Conservation (phyloP, 306 rosid genomes). For the Rosa lucieae region DNA sequence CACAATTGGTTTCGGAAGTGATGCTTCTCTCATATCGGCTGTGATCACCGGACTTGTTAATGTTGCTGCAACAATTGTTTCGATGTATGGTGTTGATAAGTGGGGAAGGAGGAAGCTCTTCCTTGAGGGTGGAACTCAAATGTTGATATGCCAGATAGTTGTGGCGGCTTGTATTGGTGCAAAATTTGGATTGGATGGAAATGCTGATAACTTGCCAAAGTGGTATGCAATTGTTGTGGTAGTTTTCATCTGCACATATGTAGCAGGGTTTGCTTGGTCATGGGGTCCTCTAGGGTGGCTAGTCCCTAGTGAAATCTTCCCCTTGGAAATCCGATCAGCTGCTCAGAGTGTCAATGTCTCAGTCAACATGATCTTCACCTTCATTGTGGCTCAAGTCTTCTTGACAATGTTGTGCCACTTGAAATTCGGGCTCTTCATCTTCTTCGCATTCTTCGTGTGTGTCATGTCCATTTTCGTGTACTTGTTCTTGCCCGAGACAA, state of each 20-base stretch:
- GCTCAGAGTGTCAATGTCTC: no score
- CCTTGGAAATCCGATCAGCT: no score
- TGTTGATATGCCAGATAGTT: constrained; percentile 38
- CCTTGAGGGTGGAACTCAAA: constrained; percentile 77
- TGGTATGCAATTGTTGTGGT: constrained; percentile 91
- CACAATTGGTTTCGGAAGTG: no score
- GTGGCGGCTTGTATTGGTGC: constrained; percentile 59
- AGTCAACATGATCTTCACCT: no score
- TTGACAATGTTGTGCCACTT: constrained; percentile 21
- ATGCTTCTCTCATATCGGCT: no score
- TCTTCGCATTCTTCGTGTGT: constrained; percentile 72
- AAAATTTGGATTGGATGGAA: constrained; percentile 67
- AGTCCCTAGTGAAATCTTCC: no score
- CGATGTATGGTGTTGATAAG: no score
- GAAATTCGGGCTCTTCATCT: constrained; percentile 81
- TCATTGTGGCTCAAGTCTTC: constrained; percentile 69
- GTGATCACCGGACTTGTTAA: no score
- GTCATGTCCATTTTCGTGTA: constrained; percentile 56
- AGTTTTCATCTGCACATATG: constrained; percentile 78
- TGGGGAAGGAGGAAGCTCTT: constrained; percentile 67
- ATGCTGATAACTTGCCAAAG: constrained; percentile 63
- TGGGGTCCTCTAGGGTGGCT: no score
- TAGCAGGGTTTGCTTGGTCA: constrained; percentile 59
- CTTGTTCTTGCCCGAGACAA: constrained; percentile 73
- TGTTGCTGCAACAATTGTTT: no score